phyloP scores from a whole-genome alignment of 2,329 filamentous ascomycete species.

The Fusarium armeniacum region DNA sequence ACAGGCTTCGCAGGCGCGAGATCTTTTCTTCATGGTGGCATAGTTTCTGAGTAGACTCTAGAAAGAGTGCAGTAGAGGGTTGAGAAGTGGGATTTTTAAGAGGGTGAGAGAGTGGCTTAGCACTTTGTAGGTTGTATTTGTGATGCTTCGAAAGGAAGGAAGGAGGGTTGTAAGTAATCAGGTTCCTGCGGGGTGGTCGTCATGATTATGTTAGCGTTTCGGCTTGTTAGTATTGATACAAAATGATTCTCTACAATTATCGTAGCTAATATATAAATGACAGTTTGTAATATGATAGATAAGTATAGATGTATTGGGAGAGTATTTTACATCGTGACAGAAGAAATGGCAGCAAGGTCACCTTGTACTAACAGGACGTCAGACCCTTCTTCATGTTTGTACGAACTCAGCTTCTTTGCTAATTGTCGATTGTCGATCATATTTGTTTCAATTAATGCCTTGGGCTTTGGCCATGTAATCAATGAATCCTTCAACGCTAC shows the following conservation, averaged over 20 bases:
- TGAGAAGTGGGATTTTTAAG: neutral
- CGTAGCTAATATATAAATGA: too few species aligned
- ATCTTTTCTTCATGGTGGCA: slow-evolving; percentile 33
- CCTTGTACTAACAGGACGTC: neutral
- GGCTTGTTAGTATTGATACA: neutral
- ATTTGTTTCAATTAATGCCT: neutral
- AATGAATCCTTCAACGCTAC: neutral
- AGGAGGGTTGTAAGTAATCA: neutral
- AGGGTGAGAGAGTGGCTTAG: slow-evolving; percentile 16
- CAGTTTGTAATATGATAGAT: neutral
- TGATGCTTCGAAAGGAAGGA: neutral
- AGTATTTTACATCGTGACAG: neutral
- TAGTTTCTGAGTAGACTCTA: neutral
- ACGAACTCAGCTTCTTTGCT: neutral
- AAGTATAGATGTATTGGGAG: neutral
- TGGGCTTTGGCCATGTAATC: neutral
- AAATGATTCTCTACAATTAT: too few species aligned
- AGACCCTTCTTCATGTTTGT: neutral
- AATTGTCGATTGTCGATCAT: neutral
- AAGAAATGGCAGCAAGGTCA: neutral
- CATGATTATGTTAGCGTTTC: slow-evolving; percentile 3
- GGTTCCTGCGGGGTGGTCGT: slow-evolving; percentile 8
- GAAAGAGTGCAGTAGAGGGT: neutral
- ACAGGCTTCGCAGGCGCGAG: slow-evolving; percentile 37
- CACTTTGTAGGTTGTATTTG: slow-evolving; percentile 2